Percentiles rank a stretch among this genome's conserved stretches.
These are phyloP conservation scores for Boletus tomentosulus DNA, from an alignment of 768 basidiomycete species.

Conservation along the genomic window DNA sequence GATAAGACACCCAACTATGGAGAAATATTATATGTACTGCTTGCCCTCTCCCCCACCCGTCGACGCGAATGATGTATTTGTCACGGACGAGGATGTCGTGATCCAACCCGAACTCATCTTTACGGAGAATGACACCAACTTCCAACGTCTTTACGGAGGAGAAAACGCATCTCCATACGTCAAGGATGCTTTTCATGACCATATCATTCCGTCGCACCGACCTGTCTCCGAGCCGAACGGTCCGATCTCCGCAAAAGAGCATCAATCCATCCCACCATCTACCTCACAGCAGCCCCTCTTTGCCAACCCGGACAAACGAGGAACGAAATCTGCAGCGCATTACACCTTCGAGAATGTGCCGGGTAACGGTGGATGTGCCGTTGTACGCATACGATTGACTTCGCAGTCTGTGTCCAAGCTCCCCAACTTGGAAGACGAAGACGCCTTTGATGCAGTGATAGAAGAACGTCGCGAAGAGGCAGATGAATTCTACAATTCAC, in stretches of 20 bases:
- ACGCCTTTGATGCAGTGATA: constrained; percentile 79
- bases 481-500: constrained; percentile 88
- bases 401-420: constrained; percentile 71
- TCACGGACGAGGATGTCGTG: constrained; percentile 57
- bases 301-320: constrained; percentile 80
- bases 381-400: constrained; percentile 91
- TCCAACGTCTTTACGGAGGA: constrained; percentile 83
- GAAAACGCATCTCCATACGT: constrained; percentile 78
- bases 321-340: constrained; percentile 93
- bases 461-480: constrained; percentile 92
- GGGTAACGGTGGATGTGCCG: constrained; percentile 87
- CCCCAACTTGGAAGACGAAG: constrained; percentile 80
- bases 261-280: not conserved
- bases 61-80: constrained; percentile 60
- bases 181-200: constrained; percentile 98
- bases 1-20: constrained; percentile 69
- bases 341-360: constrained; percentile 87
- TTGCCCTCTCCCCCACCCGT: constrained; percentile 91
- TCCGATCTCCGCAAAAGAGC: not conserved
- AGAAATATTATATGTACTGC: constrained; percentile 80
- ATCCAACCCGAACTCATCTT: constrained; percentile 81
- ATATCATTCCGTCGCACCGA: constrained; percentile 86
- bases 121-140: constrained; percentile 98
- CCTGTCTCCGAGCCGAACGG: constrained; percentile 41
- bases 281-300: constrained; percentile 34